These are phyloP conservation scores for Naganishia sp. DNA, from an alignment of 1,284 basidiomycete species.

Conservation along the genomic window DNA sequence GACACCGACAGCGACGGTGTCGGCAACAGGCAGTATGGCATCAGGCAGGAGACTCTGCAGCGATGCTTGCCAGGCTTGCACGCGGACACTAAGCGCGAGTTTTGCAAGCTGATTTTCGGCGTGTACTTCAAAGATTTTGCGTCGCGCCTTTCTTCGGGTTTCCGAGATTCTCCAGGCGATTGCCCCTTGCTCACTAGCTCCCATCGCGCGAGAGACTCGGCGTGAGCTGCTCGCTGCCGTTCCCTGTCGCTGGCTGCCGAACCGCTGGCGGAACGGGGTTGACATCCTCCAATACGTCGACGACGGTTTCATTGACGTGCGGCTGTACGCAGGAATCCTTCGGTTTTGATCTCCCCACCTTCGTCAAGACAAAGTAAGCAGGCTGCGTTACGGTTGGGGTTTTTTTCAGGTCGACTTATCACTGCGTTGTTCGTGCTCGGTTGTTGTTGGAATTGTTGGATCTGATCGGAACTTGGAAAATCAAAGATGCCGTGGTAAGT, in stretches of 20 bases:
- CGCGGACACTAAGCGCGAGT: background rate
- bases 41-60: constrained; percentile 1
- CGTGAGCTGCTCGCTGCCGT: constrained; percentile 1
- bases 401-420: constrained; percentile 23
- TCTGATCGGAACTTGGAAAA: constrained; percentile 18
- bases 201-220: constrained; percentile 3
- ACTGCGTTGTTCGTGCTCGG: constrained; percentile 14
- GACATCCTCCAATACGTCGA: constrained; percentile 8
- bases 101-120: background rate
- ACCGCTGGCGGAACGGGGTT: background rate
- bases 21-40: background rate
- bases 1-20: constrained; percentile 4
- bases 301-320: constrained; percentile 6
- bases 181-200: background rate
- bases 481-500: constrained; percentile 36
- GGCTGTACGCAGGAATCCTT: constrained; percentile 9
- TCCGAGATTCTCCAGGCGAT: background rate
- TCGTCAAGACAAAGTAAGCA: constrained; percentile 34
- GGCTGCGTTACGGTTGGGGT: background rate
- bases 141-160: background rate
- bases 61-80: background rate
- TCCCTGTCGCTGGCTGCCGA: constrained; percentile 16
- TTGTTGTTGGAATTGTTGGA: constrained; percentile 23
- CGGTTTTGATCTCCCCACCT: constrained; percentile 29
- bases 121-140: background rate